Percentiles rank a stretch among this genome's conserved stretches.
phyloP scores from a whole-genome alignment of 768 basidiomycete species.

The Tricholoma terreum region DNA sequence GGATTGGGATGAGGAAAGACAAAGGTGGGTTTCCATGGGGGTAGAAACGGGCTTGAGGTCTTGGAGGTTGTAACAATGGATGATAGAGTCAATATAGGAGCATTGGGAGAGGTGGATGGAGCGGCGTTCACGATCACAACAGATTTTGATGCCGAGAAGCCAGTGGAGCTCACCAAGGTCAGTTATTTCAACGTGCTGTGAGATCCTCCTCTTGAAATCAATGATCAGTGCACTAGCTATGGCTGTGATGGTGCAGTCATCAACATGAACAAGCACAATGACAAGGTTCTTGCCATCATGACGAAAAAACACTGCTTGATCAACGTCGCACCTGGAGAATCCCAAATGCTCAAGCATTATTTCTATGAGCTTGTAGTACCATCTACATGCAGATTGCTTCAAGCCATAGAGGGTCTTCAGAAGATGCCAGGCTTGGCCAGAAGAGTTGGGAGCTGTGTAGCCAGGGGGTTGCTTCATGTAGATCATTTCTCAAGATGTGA shows the following conservation, averaged over 20 bases:
- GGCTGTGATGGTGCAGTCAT: constrained; percentile 22
- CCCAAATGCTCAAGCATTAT: neutral
- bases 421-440: constrained; percentile 17
- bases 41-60: no score
- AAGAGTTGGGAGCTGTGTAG: constrained; percentile 9
- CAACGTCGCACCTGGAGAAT: no score
- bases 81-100: neutral
- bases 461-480: constrained; percentile 42
- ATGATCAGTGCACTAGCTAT: neutral
- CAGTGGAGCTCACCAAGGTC: no score
- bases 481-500: constrained; percentile 30
- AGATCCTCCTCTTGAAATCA: no score
- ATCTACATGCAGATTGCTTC: no score
- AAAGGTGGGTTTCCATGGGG: no score
- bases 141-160: no score
- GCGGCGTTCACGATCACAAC: neutral
- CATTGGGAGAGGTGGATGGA: no score
- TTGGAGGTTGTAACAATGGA: constrained; percentile 1
- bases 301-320: no score
- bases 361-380: constrained; percentile 15
- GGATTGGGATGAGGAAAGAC: no score
- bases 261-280: constrained; percentile 19
- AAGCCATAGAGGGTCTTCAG: constrained; percentile 20
- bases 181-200: no score
- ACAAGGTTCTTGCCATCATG: no score